Evolutionary conservation across 306 rosid genomes (phyloP), one percentile per base, ranked within the genome.

Genomic region (Gastrolobium villosum): DNA sequence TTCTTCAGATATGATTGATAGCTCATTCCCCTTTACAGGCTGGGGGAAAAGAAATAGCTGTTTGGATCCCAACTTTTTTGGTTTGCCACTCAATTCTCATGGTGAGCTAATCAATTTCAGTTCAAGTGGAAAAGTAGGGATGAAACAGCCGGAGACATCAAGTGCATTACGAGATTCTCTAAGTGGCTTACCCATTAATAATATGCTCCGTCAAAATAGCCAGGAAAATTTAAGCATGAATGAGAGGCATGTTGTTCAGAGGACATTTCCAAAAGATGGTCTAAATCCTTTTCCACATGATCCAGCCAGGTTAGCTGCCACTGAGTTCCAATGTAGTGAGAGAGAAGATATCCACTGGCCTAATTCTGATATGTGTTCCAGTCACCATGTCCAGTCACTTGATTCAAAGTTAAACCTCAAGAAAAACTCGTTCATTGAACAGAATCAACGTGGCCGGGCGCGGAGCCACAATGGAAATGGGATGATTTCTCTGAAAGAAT

Each of bases 41-140:
- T 79, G 88, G 92, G 86, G 65, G 43, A 89, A 87, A 79, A 84
- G 82, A 79, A 87, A 79, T 75, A 84, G 83, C 79, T 71, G 67
- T 64, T 8, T 40, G 79, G 85, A 86, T 57, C 86, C 86, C 14
- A 86, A 75, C 37, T 85, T 86, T 64, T 81, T 82, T 31, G 92
- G 99, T 48, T 92, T 93, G 86, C 99, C 99, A 65, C 96, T 96
- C 84, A 93, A 93, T 81, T 96, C 98, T 59, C 97, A 91, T 37
- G 99, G 99, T 44, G 97, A 91, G 81, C 80, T 91, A 70, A 91
- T 93, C 79, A 93, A 83, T 81, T 88, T 90, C 74, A 86, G 86
- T 91, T 82, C 97, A 66, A 85, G 89, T 60, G 79, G 80, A 68
- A 77, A 78, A 55, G 61, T 70, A 78, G 78, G 82, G 55, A 61